Evolutionary conservation across 192 early-diverging fungal genomes (phyloP), one percentile per base, ranked within the genome.

Genomic region (Mortierella claussenii): DNA sequence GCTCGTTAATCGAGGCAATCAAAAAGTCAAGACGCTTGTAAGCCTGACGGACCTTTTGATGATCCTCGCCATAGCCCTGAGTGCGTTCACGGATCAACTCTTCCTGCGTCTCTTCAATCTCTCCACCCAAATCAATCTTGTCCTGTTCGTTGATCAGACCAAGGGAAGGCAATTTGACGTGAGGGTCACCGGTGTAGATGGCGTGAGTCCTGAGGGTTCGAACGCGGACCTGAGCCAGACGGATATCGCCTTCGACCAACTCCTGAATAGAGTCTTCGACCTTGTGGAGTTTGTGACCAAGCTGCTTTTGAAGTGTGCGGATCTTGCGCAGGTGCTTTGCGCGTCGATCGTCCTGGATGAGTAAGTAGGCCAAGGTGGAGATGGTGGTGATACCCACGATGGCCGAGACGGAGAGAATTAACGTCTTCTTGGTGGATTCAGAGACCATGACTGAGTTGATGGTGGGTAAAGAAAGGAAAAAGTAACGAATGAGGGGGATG

Each of bases 281-380:
- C 17, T 61, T 66, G 21, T 34, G 4, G 27, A 76, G 58, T 15
- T 60, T 57, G 21, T 54, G 30, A 17, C 8, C 18, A 30, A 76
- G 64, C 9, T 23, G 8, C 59, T 67, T 76, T 57, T 76, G 73
- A 33, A 42, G 51, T 4, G 65, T 17, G 2, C 59, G 49, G 53
- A 76, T 24, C 15, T 42, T 33, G 30, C 73, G 64, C 9, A 40
- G 73, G 46, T 76, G 73, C 36, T 76, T 65, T 32, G 64, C 65
- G n/a, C 45, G 56, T 23, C 61, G 62, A 44, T 76, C 73, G 64
- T 76, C 73, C 40, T 76, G 73, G 47, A 76, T 76, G 15, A 76
- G 73, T 0, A 66, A 31, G 53, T 76, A 67, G 33, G 73, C 73
- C 2, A 76, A 32, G 13, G 73, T 50, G 0, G 64, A 61, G 47